Percentiles rank a stretch among this genome's conserved stretches.
These are phyloP conservation scores for Penicillium janthinellum DNA, from an alignment of 2,329 filamentous ascomycete species.

Conservation along the genomic window DNA sequence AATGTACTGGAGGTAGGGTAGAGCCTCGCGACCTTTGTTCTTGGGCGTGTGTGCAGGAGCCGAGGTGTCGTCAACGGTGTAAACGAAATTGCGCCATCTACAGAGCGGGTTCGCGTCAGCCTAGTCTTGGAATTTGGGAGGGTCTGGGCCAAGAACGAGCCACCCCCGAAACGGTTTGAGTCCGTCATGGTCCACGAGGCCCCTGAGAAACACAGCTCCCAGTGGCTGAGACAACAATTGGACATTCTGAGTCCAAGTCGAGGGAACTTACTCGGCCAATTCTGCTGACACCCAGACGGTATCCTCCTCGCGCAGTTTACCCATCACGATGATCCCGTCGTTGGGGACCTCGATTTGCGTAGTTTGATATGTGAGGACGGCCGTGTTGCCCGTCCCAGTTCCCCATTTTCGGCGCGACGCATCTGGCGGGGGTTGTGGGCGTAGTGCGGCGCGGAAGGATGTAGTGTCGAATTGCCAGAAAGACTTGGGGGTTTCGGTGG, in stretches of 20 bases:
- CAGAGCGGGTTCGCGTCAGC: not conserved
- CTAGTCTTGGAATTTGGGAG: not conserved
- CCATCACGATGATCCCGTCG: slow-evolving; percentile 49
- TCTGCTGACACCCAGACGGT: slow-evolving; percentile 50
- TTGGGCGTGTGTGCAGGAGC: slow-evolving; percentile 34
- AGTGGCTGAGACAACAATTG: not conserved
- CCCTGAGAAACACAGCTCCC: not conserved
- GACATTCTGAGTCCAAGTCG: not conserved
- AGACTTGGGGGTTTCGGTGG: slow-evolving; percentile 24
- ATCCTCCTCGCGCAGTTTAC: slow-evolving; percentile 46
- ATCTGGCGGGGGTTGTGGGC: slow-evolving; percentile 11
- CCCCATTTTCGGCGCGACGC: slow-evolving; percentile 25
- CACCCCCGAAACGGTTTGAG: not conserved
- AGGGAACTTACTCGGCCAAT: slow-evolving; percentile 43
- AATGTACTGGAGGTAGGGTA: slow-evolving; percentile 51
- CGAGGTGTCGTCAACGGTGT: slow-evolving; percentile 43
- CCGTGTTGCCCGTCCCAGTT: slow-evolving; percentile 13
- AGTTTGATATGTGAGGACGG: slow-evolving; percentile 28
- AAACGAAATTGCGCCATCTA: slow-evolving; percentile 51
- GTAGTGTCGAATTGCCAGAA: slow-evolving; percentile 33
- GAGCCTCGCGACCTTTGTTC: slow-evolving; percentile 50
- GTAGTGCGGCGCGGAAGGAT: slow-evolving; percentile 18
- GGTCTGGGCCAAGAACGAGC: not conserved
- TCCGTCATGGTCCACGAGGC: not conserved
- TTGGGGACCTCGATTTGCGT: slow-evolving; percentile 36